Evolutionary conservation across 192 early-diverging fungal species (phyloP).

Genomic region (Coemansia sp.): DNA sequence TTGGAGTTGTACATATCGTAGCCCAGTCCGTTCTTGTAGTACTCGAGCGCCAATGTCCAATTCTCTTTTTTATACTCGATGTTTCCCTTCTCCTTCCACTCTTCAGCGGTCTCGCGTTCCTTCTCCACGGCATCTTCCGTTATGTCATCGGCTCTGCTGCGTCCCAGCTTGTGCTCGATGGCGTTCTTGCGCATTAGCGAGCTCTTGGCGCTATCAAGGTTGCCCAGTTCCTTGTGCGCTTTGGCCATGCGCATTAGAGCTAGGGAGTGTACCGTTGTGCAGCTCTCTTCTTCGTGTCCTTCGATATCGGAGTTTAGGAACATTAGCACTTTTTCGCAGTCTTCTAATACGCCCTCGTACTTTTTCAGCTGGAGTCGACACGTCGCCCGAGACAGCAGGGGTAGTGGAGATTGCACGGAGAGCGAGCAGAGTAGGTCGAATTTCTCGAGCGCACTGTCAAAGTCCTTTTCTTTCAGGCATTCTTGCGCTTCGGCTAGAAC

Average conservation of each 20-base stretch:
- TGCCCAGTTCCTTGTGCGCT: slow-evolving; percentile 53
- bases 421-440: slow-evolving; percentile 54
- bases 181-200: slow-evolving; percentile 52
- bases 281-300: slow-evolving; percentile 44
- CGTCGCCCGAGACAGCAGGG: slow-evolving; percentile 48
- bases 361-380: slow-evolving; percentile 49
- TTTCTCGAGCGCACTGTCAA: slow-evolving; percentile 45
- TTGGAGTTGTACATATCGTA: slow-evolving; percentile 53
- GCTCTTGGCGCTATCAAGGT: slow-evolving; percentile 44
- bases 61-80: slow-evolving; percentile 46
- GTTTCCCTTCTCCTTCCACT: slow-evolving; percentile 54
- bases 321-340: slow-evolving; percentile 50
- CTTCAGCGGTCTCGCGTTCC: slow-evolving; percentile 29
- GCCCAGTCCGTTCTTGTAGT: slow-evolving; percentile 43
- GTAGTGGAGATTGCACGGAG: slow-evolving; percentile 50
- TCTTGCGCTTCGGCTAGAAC: slow-evolving; percentile 51
- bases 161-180: slow-evolving; percentile 52
- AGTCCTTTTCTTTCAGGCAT: slow-evolving; percentile 43
- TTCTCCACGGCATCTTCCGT: slow-evolving; percentile 4
- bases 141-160: slow-evolving; percentile 11
- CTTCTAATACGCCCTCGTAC: slow-evolving; percentile 45
- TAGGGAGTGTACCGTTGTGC: slow-evolving; percentile 53
- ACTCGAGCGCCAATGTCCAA: slow-evolving; percentile 45
- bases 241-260: slow-evolving; percentile 56
- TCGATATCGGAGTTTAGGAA: slow-evolving; percentile 50